Conservation (phyloP, 805 yeast genomes). For the Jamesozyma hellenica region DNA sequence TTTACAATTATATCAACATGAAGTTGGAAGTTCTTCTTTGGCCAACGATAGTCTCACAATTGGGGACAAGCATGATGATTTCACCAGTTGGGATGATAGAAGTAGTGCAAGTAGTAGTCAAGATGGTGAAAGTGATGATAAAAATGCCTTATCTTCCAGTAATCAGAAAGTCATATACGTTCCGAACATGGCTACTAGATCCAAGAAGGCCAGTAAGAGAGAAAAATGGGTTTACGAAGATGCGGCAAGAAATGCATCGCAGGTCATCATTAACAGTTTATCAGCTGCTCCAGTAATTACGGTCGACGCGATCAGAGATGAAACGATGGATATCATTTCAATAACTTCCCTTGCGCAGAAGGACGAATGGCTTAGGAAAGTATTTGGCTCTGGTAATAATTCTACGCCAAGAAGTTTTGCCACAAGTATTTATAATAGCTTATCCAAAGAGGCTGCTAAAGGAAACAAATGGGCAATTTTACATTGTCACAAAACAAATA, state of each 20-base stretch:
- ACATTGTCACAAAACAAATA: slow-evolving; percentile 68
- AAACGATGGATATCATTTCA: slow-evolving; percentile 73
- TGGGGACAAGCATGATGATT: slow-evolving; percentile 20
- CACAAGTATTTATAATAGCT: slow-evolving; percentile 56
- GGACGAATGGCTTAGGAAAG: slow-evolving; percentile 71
- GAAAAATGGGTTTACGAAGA: slow-evolving; percentile 74
- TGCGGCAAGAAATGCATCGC: slow-evolving; percentile 53
- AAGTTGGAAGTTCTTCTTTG: slow-evolving; percentile 10
- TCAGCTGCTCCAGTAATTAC: slow-evolving; percentile 63
- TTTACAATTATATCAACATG: slow-evolving; percentile 34
- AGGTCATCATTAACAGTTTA: slow-evolving; percentile 42
- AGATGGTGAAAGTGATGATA: slow-evolving; percentile 17
- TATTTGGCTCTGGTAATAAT: slow-evolving; percentile 65
- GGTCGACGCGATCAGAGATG: slow-evolving; percentile 70
- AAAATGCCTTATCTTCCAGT: slow-evolving; percentile 7
- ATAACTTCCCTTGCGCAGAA: slow-evolving; percentile 64
- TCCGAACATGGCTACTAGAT: slow-evolving; percentile 71
- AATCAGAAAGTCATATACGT: slow-evolving; percentile 54
- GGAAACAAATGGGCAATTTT: slow-evolving; percentile 70
- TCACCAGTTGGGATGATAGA: slow-evolving; percentile 21
- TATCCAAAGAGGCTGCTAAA: slow-evolving; percentile 61
- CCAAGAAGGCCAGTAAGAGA: slow-evolving; percentile 62
- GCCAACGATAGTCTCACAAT: slow-evolving; percentile 9
- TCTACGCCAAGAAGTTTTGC: slow-evolving; percentile 75
- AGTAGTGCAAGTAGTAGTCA: slow-evolving; percentile 24